Percentiles rank a stretch among this genome's conserved stretches.
Evolutionary conservation across 2,329 filamentous ascomycete species (phyloP).

Genomic region (Penicillium rolfsii): DNA sequence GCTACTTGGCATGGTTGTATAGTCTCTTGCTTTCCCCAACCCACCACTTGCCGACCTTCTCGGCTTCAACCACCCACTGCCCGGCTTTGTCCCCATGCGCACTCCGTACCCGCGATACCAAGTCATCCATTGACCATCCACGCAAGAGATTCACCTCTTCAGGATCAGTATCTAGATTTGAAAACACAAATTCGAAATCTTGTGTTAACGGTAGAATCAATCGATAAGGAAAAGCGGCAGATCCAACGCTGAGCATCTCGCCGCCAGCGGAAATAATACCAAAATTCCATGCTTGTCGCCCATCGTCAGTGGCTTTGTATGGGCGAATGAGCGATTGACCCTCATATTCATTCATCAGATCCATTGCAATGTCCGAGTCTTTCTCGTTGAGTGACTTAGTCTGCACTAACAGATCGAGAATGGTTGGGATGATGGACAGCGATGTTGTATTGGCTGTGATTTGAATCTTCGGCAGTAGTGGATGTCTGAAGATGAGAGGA

Average conservation of each 20-base stretch:
- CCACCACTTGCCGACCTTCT: conserved; percentile 44
- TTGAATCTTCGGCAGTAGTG: conserved; percentile 47
- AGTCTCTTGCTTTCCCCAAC: conserved; percentile 37
- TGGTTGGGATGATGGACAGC: conserved; percentile 50
- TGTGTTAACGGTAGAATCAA: conserved; percentile 76
- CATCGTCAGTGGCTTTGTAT: conserved; percentile 39
- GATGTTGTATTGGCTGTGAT: conserved; percentile 47
- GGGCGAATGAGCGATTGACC: conserved; percentile 52
- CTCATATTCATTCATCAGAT: conserved; percentile 50
- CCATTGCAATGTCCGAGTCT: conserved; percentile 38
- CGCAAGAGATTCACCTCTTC: conserved; percentile 37
- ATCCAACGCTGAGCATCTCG: conserved; percentile 63
- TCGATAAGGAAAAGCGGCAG: conserved; percentile 74
- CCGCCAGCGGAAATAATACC: conserved; percentile 39
- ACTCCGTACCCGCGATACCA: conserved; percentile 30
- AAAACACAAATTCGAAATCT: conserved; percentile 56
- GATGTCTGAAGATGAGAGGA: conserved; percentile 51
- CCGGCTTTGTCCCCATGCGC: conserved; percentile 38
- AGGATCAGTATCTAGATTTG: conserved; percentile 38
- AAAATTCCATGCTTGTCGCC: conserved; percentile 40
- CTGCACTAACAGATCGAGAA: conserved; percentile 50
- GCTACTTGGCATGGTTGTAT: conserved; percentile 26
- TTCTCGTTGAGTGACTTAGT: conserved; percentile 44
- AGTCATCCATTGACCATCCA: conserved; percentile 34
- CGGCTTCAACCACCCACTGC: conserved; percentile 41